A percentile compares a stretch with the other conserved stretches of the same genome.
phyloP scores from a whole-genome alignment of 2,329 filamentous ascomycete species.

The Aspergillus sp. region DNA sequence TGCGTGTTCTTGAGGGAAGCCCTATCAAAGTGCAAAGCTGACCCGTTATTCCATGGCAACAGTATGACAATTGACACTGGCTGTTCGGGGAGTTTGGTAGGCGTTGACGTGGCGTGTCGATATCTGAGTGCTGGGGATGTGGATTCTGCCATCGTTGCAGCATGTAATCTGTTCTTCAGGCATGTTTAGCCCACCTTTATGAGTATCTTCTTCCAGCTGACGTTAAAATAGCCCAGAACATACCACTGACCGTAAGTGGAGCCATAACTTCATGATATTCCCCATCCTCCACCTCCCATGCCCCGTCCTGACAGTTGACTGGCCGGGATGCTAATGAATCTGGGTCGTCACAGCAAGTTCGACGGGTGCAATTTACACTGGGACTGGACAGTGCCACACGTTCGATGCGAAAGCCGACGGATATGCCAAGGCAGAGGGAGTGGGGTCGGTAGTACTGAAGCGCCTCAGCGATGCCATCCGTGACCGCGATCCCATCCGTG shows the following conservation, averaged over 20 bases:
- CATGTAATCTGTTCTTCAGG: slow-evolving; percentile 32
- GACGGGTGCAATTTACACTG: slow-evolving; percentile 33
- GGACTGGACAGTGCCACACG: slow-evolving; percentile 25
- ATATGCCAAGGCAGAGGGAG: slow-evolving; percentile 34
- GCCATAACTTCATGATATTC: neutral
- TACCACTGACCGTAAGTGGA: neutral
- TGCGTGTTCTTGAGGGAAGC: neutral
- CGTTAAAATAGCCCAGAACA: neutral
- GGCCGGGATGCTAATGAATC: slow-evolving; percentile 16
- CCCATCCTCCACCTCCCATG: neutral
- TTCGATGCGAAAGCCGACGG: slow-evolving; percentile 31
- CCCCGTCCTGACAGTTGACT: neutral
- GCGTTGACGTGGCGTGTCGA: slow-evolving; percentile 19
- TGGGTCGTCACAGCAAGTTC: neutral
- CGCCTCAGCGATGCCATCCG: slow-evolving; percentile 25
- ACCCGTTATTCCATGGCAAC: neutral
- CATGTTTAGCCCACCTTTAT: slow-evolving; percentile 16
- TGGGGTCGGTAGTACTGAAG: slow-evolving; percentile 33
- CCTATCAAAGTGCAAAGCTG: neutral
- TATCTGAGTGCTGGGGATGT: slow-evolving; percentile 13
- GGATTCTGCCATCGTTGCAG: slow-evolving; percentile 35
- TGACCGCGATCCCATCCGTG: slow-evolving; percentile 32
- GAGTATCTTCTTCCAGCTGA: slow-evolving; percentile 12
- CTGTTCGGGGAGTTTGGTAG: slow-evolving; percentile 39
- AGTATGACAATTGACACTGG: slow-evolving; percentile 44